Evolutionary conservation across 225 moss, liverwort and hornwort species (phyloP).

Genomic region (Straminergon stramineum): DNA sequence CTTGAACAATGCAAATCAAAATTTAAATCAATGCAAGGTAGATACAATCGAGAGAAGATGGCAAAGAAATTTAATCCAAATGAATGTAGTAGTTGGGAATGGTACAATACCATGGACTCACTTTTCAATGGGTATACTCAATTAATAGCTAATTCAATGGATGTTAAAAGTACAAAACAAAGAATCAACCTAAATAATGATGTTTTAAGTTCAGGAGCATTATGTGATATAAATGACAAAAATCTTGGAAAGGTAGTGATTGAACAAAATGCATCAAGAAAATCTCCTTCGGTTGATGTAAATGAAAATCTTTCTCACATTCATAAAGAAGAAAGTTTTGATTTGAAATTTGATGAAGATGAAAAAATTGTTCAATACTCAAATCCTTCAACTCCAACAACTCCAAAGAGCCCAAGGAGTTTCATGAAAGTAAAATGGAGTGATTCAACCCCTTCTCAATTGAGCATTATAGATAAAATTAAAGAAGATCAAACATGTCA

Average conservation of each 20-base stretch:
- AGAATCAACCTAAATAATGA: not conserved
- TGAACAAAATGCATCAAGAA: not conserved
- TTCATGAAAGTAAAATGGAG: slow-evolving; percentile 1
- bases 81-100: slow-evolving; percentile 20
- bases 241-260: not conserved
- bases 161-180: not conserved
- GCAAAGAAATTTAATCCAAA: slow-evolving; percentile 30
- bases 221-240: not conserved
- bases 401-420: not conserved
- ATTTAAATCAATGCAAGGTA: slow-evolving; percentile 15
- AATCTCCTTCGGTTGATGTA: not conserved
- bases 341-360: not conserved
- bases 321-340: not conserved
- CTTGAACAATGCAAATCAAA: slow-evolving; percentile 21
- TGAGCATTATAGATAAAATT: not conserved
- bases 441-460: not conserved
- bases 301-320: not conserved
- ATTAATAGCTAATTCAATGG: not conserved
- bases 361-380: not conserved
- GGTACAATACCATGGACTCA: slow-evolving; percentile 2
- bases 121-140: not conserved
- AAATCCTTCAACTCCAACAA: not conserved
- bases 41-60: slow-evolving; percentile 31
- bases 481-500: not conserved
- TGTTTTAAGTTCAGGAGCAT: not conserved